Evolutionary conservation across 768 basidiomycete genomes (phyloP), one percentile per base, ranked within the genome.

Genomic region (Phaeolepiota aurea): DNA sequence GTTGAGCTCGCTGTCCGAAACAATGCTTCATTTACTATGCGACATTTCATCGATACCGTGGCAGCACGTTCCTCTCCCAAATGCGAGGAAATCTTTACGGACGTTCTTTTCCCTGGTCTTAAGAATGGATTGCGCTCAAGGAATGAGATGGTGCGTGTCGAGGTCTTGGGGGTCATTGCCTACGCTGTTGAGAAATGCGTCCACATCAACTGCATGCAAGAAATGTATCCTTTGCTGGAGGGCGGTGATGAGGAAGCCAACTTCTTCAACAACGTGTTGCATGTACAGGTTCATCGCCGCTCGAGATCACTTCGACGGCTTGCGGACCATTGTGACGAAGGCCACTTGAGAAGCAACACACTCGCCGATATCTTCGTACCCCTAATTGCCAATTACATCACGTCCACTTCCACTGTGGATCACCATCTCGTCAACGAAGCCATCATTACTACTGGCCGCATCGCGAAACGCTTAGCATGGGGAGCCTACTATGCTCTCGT

Each of bases 241-340:
- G 78, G 71, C 13, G 93, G 89, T 1, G 92, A 98, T 54, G 82
- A 87, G 37, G 94, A 99, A 59, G 91, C 90, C 21, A 92, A 85
- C 55, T 93, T 98, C 65, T 98, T 99, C 74, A 83, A 82, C 68
- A 99, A 99, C 59, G 79, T 97, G 36, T 77, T 85, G 40, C 96
- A 99, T 55, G 77, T 98, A 32, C 96, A 99, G 61, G 64, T 84
- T 2, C 93, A 97, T 58, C 79, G 93, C 47, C 80, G 94, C 16
- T 79, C 82, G 1, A 67, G 94, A 44, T 93, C 94, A 2, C 68
- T 96, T 20, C 76, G 87, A 11, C 72, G 90, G n/a, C 74, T 97
- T 14, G 78, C 77, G 3, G 91, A 92, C 38, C 72, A 79, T 41
- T 82, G 81, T 45, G 73, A 79, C 5, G 75, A 79, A 32, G 78